Conservation (phyloP, 179 eudicot genomes). For the Carnegiea gigantea region DNA sequence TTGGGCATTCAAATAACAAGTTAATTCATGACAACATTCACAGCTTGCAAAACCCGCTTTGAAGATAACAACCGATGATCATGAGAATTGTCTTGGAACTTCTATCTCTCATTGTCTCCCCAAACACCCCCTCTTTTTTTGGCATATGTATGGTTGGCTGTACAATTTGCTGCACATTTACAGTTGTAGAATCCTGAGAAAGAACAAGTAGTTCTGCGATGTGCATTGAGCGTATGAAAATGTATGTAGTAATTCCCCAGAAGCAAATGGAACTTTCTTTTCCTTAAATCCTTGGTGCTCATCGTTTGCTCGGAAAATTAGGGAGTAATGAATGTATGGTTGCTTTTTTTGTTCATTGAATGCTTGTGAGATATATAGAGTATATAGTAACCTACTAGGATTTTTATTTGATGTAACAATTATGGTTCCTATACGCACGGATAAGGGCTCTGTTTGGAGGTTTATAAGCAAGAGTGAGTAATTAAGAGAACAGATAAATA, state of each 20-base stretch:
- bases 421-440: too few relatives aligned
- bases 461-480: too few relatives aligned
- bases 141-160: neutral
- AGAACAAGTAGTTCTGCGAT: neutral
- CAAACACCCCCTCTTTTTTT: neutral
- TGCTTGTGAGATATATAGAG: neutral
- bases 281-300: neutral
- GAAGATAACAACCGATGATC: neutral
- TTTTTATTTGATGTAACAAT: too few relatives aligned
- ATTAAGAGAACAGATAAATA: too few relatives aligned
- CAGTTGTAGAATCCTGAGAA: neutral
- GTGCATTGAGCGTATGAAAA: neutral
- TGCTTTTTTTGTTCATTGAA: neutral
- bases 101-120: neutral
- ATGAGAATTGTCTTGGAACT: neutral
- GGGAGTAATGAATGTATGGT: neutral
- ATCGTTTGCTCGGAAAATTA: neutral
- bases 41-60: neutral
- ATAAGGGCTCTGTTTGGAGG: too few relatives aligned
- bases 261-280: neutral
- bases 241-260: neutral
- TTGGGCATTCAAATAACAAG: constrained; percentile 12
- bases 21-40: neutral
- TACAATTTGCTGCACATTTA: neutral
- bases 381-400: too few relatives aligned